Conservation (phyloP, 2,329 filamentous ascomycete species). For the Pseudogymnoascus sp. region DNA sequence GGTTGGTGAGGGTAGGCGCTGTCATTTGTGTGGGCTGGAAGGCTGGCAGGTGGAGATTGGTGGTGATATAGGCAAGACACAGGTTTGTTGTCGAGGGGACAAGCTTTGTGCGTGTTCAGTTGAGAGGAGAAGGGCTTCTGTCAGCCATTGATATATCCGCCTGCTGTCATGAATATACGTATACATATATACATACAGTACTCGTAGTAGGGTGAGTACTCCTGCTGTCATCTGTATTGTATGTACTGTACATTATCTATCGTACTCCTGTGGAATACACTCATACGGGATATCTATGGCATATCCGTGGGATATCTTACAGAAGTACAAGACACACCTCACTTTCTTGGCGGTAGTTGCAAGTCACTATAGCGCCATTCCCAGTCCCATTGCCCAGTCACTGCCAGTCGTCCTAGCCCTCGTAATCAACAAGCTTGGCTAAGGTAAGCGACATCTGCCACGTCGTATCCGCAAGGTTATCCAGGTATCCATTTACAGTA, state of each 20-base stretch:
- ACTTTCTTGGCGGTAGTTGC: not conserved
- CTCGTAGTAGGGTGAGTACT: too few relatives aligned
- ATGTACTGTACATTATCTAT: not conserved
- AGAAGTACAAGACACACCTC: constrained; percentile 2
- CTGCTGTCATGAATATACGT: not conserved
- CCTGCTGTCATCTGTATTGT: not conserved
- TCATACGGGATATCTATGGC: too few relatives aligned
- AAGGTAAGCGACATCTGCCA: not conserved
- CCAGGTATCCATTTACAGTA: not conserved
- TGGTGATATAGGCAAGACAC: too few relatives aligned
- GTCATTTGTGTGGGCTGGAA: not conserved
- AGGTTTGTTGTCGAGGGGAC: not conserved
- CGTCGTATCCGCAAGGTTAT: not conserved
- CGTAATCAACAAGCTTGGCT: not conserved
- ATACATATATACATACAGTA: not conserved
- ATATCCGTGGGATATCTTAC: not conserved
- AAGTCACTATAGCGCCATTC: constrained; percentile 2
- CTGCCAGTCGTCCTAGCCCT: too few relatives aligned
- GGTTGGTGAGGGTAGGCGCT: not conserved
- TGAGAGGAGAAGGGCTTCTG: not conserved
- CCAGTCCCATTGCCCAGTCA: too few relatives aligned
- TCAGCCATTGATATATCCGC: not conserved
- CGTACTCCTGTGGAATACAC: not conserved
- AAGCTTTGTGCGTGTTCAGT: not conserved
- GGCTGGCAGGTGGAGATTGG: not conserved